Percentiles rank a stretch among this genome's conserved stretches.
phyloP scores from a whole-genome alignment of 1,139 yeast genomes.

The Geotrichum klebahnii region DNA sequence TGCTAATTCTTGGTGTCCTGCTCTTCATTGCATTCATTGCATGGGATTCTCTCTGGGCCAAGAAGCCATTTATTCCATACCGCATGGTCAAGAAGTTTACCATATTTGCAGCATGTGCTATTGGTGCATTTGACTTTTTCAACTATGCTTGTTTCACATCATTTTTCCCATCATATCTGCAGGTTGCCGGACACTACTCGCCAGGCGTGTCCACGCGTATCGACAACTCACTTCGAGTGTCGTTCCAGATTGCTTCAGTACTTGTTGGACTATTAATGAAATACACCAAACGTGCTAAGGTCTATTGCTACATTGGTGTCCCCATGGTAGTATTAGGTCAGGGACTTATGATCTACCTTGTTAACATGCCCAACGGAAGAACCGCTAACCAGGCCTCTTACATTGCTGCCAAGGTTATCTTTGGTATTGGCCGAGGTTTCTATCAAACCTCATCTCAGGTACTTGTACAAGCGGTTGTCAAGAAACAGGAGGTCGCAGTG shows the following conservation, averaged over 20 bases:
- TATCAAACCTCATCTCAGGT: slow-evolving; percentile 28
- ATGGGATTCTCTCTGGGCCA: slow-evolving; percentile 20
- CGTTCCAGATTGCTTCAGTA: slow-evolving; percentile 21
- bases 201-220: slow-evolving; percentile 21
- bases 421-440: slow-evolving; percentile 29
- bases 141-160: slow-evolving; percentile 17
- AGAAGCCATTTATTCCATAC: slow-evolving; percentile 22
- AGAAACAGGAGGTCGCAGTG: slow-evolving; percentile 28
- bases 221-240: slow-evolving; percentile 20
- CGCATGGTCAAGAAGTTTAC: slow-evolving; percentile 18
- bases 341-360: slow-evolving; percentile 21
- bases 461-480: slow-evolving; percentile 26
- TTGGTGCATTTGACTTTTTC: slow-evolving; percentile 19
- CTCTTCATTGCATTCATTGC: slow-evolving; percentile 9
- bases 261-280: slow-evolving; percentile 21
- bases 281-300: slow-evolving; percentile 18
- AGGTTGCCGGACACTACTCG: slow-evolving; percentile 18
- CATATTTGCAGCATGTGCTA: slow-evolving; percentile 18
- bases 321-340: slow-evolving; percentile 21
- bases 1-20: slow-evolving; percentile 19
- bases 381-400: slow-evolving; percentile 20
- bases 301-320: slow-evolving; percentile 17
- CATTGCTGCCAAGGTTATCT: slow-evolving; percentile 25
- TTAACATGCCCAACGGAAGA: slow-evolving; percentile 9
- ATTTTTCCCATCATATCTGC: slow-evolving; percentile 22